Evolutionary conservation across 2,329 filamentous ascomycete species (phyloP).

Genomic region (Fusarium albidum): DNA sequence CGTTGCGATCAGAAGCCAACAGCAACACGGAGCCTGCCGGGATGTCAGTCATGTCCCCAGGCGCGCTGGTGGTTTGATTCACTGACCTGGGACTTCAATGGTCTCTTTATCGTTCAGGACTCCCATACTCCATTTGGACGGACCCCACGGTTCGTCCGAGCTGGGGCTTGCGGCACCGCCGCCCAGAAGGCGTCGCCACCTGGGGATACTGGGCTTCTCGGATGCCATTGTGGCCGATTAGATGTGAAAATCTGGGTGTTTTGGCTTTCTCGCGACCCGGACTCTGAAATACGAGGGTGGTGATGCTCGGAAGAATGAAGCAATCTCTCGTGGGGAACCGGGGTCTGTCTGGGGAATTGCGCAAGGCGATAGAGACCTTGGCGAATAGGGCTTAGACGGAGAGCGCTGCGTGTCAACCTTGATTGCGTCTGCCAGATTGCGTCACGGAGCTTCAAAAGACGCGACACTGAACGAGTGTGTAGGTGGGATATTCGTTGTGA

Average conservation of each 20-base stretch:
- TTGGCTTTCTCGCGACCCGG: not conserved
- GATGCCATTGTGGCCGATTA: slow-evolving; percentile 25
- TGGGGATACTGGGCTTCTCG: slow-evolving; percentile 18
- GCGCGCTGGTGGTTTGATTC: not conserved
- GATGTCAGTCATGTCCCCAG: slow-evolving; percentile 13
- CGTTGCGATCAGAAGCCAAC: slow-evolving; percentile 62
- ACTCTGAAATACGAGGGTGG: too few relatives aligned
- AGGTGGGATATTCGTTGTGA: not conserved
- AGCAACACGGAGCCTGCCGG: slow-evolving; percentile 64
- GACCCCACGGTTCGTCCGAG: slow-evolving; percentile 24
- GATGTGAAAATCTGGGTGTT: too few relatives aligned
- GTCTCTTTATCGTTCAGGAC: slow-evolving; percentile 83
- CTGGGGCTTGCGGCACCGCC: slow-evolving; percentile 12
- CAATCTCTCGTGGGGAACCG: not conserved
- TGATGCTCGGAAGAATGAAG: too few relatives aligned
- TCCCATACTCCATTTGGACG: slow-evolving; percentile 71
- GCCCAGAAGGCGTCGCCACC: slow-evolving; percentile 34
- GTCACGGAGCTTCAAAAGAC: not conserved
- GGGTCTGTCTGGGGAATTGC: not conserved
- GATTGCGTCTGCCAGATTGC: not conserved
- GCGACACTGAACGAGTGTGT: not conserved
- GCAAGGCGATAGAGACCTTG: not conserved
- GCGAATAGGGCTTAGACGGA: not conserved
- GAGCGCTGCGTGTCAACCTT: not conserved
- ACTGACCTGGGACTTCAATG: slow-evolving; percentile 84